Percentiles rank a stretch among this genome's conserved stretches.
Conservation (phyloP, 1,139 yeast genomes). For the Hansenula anomala region DNA sequence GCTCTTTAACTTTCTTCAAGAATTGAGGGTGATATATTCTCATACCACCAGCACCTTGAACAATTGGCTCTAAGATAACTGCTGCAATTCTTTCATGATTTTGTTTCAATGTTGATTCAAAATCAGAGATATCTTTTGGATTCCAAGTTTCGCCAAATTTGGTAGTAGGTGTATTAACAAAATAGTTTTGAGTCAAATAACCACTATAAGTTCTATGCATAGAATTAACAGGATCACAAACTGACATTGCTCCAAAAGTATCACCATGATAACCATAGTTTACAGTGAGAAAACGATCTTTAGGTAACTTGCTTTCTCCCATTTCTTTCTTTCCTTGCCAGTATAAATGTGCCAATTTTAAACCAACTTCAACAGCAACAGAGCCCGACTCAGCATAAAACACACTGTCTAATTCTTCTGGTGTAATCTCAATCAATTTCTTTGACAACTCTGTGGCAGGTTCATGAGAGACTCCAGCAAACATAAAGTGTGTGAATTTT, state of each 20-base stretch:
- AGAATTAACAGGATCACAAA: conserved; percentile 26
- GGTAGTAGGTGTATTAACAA: conserved; percentile 24
- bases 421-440: not conserved
- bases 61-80: conserved; percentile 30
- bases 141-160: conserved; percentile 11
- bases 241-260: conserved; percentile 28
- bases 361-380: conserved; percentile 3
- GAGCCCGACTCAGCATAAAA: conserved; percentile 2
- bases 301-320: not conserved
- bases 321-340: conserved; percentile 1
- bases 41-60: conserved; percentile 37
- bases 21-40: conserved; percentile 27
- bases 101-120: conserved; percentile 21
- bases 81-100: conserved; percentile 28
- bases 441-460: conserved; percentile 1
- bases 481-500: conserved; percentile 3
- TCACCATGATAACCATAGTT: conserved; percentile 23
- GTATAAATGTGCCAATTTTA: conserved; percentile 2
- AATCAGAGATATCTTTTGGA: conserved; percentile 20
- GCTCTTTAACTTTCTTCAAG: conserved; percentile 24
- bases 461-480: conserved; percentile 3
- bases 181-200: conserved; percentile 25
- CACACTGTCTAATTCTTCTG: conserved; percentile 1
- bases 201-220: conserved; percentile 27
- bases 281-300: conserved; percentile 1